Evolutionary conservation across 140 eudicot genomes (phyloP).

Genomic region (Oenanthe javanica): DNA sequence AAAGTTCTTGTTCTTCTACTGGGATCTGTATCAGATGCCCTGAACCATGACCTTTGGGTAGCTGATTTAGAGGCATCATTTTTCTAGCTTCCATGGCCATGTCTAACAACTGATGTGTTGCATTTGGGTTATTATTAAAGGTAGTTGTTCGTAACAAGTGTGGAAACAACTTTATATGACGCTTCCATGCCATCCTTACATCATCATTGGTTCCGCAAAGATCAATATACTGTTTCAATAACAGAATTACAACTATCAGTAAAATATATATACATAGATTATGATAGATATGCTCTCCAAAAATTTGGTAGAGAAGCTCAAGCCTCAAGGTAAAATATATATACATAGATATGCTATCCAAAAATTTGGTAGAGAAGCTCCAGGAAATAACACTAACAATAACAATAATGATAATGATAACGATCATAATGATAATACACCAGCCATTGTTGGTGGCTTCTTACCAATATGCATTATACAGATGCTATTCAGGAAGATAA

Average conservation of each 20-base stretch:
- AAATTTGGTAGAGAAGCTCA: background rate
- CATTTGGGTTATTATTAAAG: slow-evolving; percentile 24
- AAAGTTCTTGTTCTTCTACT: slow-evolving; percentile 12
- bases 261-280: background rate
- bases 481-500: background rate
- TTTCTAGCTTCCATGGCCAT: slow-evolving; percentile 27
- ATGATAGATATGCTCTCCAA: background rate
- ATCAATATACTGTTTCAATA: slow-evolving; percentile 64
- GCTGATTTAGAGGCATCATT: slow-evolving; percentile 17
- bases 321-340: background rate
- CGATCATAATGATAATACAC: background rate
- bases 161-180: slow-evolving; percentile 69
- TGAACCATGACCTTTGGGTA: slow-evolving; percentile 14
- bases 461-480: background rate
- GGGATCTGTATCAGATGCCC: slow-evolving; percentile 18
- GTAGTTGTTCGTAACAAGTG: slow-evolving; percentile 37
- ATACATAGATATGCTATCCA: background rate
- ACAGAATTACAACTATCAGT: slow-evolving; percentile 15
- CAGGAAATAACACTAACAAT: background rate
- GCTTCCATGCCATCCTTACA: slow-evolving; percentile 73
- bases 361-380: background rate
- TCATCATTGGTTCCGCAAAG: slow-evolving; percentile 72
- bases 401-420: too few species aligned
- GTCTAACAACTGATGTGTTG: slow-evolving; percentile 20
- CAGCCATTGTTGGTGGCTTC: background rate